Evolutionary conservation across 345 rosid species (phyloP).

Genomic region (Hypericum perforatum): DNA sequence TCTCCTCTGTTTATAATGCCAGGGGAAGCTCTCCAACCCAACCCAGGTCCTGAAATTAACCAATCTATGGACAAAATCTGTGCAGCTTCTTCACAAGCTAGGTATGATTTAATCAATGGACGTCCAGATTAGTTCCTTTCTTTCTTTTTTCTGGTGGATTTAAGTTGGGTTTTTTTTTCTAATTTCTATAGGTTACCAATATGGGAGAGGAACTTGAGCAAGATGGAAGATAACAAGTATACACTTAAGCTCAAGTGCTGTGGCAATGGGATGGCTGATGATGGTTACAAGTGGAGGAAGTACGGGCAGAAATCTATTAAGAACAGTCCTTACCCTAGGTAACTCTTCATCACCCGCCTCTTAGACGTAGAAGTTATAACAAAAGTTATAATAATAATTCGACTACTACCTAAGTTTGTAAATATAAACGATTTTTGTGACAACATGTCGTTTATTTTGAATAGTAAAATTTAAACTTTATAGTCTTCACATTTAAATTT

Average conservation of each 20-base stretch:
- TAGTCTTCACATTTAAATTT: too few species aligned
- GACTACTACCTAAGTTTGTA: too few species aligned
- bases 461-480: too few species aligned
- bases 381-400: too few species aligned
- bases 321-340: slow-evolving; percentile 83
- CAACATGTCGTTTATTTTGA: too few species aligned
- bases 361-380: too few species aligned
- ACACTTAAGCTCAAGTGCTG: slow-evolving; percentile 55
- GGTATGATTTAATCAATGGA: slow-evolving; percentile 10
- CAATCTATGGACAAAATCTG: slow-evolving; percentile 16
- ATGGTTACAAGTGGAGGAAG: slow-evolving; percentile 97
- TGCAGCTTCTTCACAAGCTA: slow-evolving; percentile 19
- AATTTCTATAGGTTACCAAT: slow-evolving; percentile 12
- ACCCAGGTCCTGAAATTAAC: slow-evolving; percentile 14
- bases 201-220: slow-evolving; percentile 27
- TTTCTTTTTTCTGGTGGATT: not conserved
- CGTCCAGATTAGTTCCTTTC: not conserved
- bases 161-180: too few species aligned
- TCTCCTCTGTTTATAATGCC: slow-evolving; percentile 36
- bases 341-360: not conserved
- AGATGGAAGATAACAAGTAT: slow-evolving; percentile 51
- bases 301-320: slow-evolving; percentile 90
- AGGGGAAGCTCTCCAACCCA: slow-evolving; percentile 12
- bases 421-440: too few species aligned
- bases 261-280: slow-evolving; percentile 51